These are phyloP conservation scores for Cryptococcus sp. DNA, from an alignment of 1,284 basidiomycete genomes.

Conservation along the genomic window DNA sequence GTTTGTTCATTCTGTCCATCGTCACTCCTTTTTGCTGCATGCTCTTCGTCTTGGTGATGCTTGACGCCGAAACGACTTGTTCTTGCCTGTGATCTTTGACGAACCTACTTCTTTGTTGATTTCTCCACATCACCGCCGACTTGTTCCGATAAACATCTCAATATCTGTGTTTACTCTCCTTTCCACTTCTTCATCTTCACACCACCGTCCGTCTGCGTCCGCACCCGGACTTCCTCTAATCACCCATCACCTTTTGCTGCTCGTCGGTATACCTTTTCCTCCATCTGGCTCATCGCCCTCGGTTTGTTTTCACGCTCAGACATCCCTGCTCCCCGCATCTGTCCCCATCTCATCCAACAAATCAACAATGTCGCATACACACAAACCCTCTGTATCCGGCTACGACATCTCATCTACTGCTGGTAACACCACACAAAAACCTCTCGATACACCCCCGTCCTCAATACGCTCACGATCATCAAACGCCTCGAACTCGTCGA, in stretches of 20 bases:
- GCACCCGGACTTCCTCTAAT: conserved; percentile 4
- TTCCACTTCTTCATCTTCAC: too few species aligned
- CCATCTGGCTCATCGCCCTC: conserved; percentile 12
- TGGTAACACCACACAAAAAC: conserved; percentile 19
- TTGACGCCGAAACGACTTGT: too few species aligned
- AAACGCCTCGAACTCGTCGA: conserved; percentile 10
- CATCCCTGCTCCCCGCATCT: conserved; percentile 24
- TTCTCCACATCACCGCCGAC: neutral
- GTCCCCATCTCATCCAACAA: conserved; percentile 12
- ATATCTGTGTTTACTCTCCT: neutral
- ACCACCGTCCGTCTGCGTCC: conserved; percentile 11
- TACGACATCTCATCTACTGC: conserved; percentile 16
- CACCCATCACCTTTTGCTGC: neutral
- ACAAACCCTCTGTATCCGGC: conserved; percentile 1
- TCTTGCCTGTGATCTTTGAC: too few species aligned
- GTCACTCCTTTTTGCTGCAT: too few species aligned
- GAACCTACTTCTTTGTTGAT: too few species aligned
- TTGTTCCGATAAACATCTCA: conserved; percentile 2
- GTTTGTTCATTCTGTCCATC: too few species aligned
- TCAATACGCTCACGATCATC: conserved; percentile 15
- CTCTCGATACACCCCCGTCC: conserved; percentile 23
- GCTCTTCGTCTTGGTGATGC: too few species aligned
- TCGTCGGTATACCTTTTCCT: conserved; percentile 2
- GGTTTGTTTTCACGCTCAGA: conserved; percentile 34
- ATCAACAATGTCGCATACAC: conserved; percentile 11